These are phyloP conservation scores for Pseudofabraea citricarpa DNA, from an alignment of 2,329 filamentous ascomycete genomes.

Conservation along the genomic window DNA sequence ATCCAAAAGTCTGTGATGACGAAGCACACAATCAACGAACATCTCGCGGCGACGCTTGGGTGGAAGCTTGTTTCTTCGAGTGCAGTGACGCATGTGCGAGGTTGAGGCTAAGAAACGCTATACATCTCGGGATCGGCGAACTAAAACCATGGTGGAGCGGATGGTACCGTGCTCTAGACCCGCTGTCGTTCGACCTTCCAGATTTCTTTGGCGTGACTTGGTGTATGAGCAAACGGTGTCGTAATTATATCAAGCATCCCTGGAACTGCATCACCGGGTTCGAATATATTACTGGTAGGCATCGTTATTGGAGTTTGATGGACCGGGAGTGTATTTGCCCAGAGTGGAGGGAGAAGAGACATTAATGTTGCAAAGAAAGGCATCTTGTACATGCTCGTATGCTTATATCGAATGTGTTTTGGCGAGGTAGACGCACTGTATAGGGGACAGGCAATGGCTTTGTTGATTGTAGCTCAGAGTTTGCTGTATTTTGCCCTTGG, in stretches of 20 bases:
- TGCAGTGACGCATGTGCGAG: neutral
- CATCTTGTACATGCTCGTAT: neutral
- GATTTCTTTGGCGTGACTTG: neutral
- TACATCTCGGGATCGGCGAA: neutral
- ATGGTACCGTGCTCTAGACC: neutral
- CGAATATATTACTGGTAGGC: neutral
- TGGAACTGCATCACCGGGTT: neutral
- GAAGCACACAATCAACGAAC: neutral
- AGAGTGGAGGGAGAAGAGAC: neutral
- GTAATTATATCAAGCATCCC: conserved; percentile 1
- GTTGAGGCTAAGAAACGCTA: neutral
- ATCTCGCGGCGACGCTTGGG: neutral
- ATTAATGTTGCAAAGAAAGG: neutral
- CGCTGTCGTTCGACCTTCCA: neutral
- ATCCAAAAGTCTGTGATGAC: neutral
- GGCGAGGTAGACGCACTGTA: neutral
- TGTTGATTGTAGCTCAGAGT: neutral
- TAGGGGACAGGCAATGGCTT: neutral
- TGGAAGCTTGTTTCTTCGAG: neutral
- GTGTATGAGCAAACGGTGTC: neutral
- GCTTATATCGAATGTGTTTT: neutral
- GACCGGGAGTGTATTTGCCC: neutral
- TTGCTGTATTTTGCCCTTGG: neutral
- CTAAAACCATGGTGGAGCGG: neutral
- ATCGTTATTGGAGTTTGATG: neutral